These are phyloP conservation scores for Plectosphaerella plurivora DNA, from an alignment of 2,329 filamentous ascomycete genomes.

Conservation along the genomic window DNA sequence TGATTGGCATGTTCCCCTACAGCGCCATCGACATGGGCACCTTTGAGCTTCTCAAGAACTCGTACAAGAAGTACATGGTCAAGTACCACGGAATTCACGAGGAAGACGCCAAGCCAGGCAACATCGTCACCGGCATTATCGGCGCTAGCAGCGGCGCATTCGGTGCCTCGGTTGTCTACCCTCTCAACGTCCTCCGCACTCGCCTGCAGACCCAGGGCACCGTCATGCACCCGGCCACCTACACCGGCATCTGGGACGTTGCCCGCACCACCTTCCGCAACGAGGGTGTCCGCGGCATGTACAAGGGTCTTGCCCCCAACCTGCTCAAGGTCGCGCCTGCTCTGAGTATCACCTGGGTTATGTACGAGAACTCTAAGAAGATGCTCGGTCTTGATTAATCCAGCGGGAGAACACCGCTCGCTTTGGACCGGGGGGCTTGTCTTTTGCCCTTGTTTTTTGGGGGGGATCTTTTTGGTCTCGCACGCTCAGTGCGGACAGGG, in stretches of 20 bases:
- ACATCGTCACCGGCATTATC: constrained; percentile 81
- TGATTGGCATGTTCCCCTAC: constrained; percentile 96
- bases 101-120: constrained; percentile 76
- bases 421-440: too few species aligned
- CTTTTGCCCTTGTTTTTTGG: too few species aligned
- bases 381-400: constrained; percentile 50
- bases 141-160: constrained; percentile 89
- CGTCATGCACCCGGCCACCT: constrained; percentile 82
- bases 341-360: constrained; percentile 90
- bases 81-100: constrained; percentile 67
- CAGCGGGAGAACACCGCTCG: too few species aligned
- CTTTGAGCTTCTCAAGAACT: constrained; percentile 86
- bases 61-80: constrained; percentile 67
- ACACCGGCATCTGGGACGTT: constrained; percentile 88
- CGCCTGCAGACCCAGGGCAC: constrained; percentile 93
- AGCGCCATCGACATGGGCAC: constrained; percentile 94
- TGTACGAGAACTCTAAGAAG: constrained; percentile 86
- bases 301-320: constrained; percentile 93
- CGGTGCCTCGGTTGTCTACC: constrained; percentile 91
- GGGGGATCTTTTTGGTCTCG: too few species aligned
- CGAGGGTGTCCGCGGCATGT: constrained; percentile 82
- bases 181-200: constrained; percentile 88
- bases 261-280: constrained; percentile 74
- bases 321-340: constrained; percentile 93
- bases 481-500: too few species aligned